Evolutionary conservation across 345 rosid species (phyloP).

Genomic region (Populus alba): DNA sequence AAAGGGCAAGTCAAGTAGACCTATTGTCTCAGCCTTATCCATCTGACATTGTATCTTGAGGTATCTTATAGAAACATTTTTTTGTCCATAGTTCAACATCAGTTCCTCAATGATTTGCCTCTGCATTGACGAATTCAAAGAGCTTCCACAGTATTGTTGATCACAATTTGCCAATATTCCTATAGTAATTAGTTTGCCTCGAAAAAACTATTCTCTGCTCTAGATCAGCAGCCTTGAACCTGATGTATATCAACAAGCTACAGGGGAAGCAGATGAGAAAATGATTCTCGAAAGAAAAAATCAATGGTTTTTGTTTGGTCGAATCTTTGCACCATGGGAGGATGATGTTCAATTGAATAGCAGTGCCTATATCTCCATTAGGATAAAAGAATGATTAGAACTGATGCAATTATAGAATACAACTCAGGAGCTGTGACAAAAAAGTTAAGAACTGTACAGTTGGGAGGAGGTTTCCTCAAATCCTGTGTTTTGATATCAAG

Average conservation of each 20-base stretch:
- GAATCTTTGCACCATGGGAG: neutral
- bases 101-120: neutral
- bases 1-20: slow-evolving; percentile 64
- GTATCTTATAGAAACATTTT: neutral
- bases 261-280: neutral
- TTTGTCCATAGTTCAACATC: neutral
- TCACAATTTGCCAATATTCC: too few species aligned
- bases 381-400: neutral
- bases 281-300: neutral
- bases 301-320: neutral
- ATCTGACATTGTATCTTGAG: neutral
- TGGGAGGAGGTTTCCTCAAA: neutral
- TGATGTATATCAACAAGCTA: neutral
- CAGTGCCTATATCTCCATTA: neutral
- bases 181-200: neutral
- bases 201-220: neutral
- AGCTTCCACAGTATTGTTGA: too few species aligned
- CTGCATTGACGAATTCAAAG: too few species aligned
- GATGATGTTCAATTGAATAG: neutral
- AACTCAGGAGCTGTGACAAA: neutral
- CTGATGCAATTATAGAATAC: slow-evolving; percentile 5
- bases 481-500: neutral
- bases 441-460: neutral
- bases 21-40: slow-evolving; percentile 38
- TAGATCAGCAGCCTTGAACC: neutral